Evolutionary conservation across 2,329 filamentous ascomycete genomes (phyloP).

Genomic region (Pyricularia sp.): DNA sequence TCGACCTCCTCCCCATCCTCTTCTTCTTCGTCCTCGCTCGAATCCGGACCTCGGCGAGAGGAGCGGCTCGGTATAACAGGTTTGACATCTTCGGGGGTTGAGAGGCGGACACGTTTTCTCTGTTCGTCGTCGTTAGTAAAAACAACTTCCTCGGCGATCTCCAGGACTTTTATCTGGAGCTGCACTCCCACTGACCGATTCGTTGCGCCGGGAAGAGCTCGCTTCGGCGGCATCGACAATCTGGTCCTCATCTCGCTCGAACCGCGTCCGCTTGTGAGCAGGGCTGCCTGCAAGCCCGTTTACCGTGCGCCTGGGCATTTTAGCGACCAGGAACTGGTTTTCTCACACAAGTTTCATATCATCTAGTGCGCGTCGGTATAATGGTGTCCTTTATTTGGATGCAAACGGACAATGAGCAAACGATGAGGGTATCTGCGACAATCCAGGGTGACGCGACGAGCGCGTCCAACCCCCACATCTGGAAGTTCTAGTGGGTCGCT

Average conservation of each 20-base stretch:
- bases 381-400: neutral
- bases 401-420: neutral
- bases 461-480: neutral
- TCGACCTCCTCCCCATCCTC: neutral
- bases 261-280: slow-evolving; percentile 32
- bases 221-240: slow-evolving; percentile 26
- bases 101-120: slow-evolving; percentile 16
- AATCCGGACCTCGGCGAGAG: neutral
- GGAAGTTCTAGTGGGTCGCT: neutral
- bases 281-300: slow-evolving; percentile 12
- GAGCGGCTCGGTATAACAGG: neutral
- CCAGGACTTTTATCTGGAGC: neutral
- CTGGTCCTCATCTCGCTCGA: slow-evolving; percentile 22
- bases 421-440: neutral
- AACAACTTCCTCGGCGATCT: neutral
- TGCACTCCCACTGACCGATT: slow-evolving; percentile 23
- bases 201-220: slow-evolving; percentile 28
- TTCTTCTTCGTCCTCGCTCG: neutral
- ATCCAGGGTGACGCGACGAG: neutral
- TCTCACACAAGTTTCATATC: neutral
- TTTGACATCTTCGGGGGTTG: neutral
- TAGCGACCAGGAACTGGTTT: neutral
- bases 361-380: neutral
- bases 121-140: slow-evolving; percentile 10
- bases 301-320: slow-evolving; percentile 19